Conservation (phyloP, 345 rosid genomes). For the Citrus trifoliata region DNA sequence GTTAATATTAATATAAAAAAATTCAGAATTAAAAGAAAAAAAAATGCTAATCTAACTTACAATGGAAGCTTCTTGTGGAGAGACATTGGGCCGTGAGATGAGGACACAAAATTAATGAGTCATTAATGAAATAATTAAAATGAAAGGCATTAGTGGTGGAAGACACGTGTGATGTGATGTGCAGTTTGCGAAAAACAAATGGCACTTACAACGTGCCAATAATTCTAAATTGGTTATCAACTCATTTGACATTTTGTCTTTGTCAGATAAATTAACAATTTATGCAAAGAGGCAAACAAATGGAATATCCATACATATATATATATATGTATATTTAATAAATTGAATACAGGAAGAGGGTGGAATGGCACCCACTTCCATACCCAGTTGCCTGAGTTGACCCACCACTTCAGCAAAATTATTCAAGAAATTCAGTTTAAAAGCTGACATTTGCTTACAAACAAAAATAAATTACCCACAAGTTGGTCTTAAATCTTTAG, state of each 20-base stretch:
- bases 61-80: neutral
- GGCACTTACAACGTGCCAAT: neutral
- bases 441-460: neutral
- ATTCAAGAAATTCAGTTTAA: neutral
- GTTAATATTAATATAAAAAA: too few species aligned
- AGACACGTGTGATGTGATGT: neutral
- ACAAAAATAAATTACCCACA: neutral
- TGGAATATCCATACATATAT: neutral
- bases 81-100: neutral
- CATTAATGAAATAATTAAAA: neutral
- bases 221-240: neutral
- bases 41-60: neutral
- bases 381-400: constrained; percentile 16
- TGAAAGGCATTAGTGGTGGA: neutral
- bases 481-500: neutral
- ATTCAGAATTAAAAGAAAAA: too few species aligned
- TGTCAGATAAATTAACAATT: neutral
- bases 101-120: neutral
- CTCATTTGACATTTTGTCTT: neutral
- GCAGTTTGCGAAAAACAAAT: neutral
- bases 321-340: too few species aligned
- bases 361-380: neutral
- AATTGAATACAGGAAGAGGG: too few species aligned
- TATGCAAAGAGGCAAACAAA: too few species aligned
- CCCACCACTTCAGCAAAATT: constrained; percentile 10